Evolutionary conservation across 2,329 filamentous ascomycete genomes (phyloP).

Genomic region (Botrytis elliptica): DNA sequence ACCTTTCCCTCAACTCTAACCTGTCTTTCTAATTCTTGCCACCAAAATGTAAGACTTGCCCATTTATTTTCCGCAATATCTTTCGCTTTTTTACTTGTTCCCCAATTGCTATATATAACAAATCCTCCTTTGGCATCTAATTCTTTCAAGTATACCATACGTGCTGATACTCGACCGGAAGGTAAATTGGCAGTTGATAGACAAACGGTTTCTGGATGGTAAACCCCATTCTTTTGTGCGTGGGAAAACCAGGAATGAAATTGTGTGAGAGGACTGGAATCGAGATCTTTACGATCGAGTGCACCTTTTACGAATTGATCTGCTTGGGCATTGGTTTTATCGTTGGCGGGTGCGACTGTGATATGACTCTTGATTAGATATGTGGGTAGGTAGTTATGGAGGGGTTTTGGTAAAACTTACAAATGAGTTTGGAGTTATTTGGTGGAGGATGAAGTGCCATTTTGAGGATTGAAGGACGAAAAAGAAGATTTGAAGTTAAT

Average conservation of each 20-base stretch:
- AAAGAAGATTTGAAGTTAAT: conserved; percentile 26
- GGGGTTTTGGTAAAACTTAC: conserved; percentile 26
- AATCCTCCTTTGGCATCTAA: conserved; percentile 72
- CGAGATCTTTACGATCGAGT: conserved; percentile 61
- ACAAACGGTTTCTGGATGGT: conserved; percentile 84
- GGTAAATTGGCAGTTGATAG: conserved; percentile 83
- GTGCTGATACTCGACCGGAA: conserved; percentile 77
- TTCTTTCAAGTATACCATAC: conserved; percentile 94
- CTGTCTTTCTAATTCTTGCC: conserved; percentile 82
- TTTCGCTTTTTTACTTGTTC: conserved; percentile 65
- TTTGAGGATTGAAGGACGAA: conserved; percentile 27
- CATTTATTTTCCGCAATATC: conserved; percentile 73
- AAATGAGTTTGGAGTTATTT: conserved; percentile 37
- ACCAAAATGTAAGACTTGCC: conserved; percentile 86
- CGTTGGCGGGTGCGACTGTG: conserved; percentile 63
- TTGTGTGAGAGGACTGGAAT: conserved; percentile 70
- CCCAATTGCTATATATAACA: conserved; percentile 92
- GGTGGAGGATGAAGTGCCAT: conserved; percentile 37
- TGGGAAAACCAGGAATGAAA: conserved; percentile 88
- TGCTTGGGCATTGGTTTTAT: conserved; percentile 59
- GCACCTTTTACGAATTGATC: conserved; percentile 71
- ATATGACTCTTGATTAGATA: background rate
- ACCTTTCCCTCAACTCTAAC: conserved; percentile 81
- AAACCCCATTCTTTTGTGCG: conserved; percentile 57
- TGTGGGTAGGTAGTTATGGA: background rate